Conservation (phyloP, 202 grass and related monocot species). For the Musa balbisiana region DNA sequence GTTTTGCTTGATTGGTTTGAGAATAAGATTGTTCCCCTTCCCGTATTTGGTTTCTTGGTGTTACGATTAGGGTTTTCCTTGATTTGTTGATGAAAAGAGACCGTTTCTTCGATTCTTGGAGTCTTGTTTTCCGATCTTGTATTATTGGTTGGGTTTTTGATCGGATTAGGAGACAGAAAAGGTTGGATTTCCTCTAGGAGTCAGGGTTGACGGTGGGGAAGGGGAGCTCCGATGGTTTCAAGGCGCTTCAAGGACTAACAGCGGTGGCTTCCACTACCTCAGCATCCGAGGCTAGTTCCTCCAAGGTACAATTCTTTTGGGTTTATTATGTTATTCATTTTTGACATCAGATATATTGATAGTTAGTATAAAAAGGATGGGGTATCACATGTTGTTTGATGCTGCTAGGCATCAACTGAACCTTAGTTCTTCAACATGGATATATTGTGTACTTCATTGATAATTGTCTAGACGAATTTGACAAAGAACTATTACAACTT, state of each 20-base stretch:
- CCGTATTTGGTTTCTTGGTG: not conserved
- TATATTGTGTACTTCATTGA: too few species aligned
- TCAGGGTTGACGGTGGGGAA: constrained; percentile 83
- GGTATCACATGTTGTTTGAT: too few species aligned
- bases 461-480: too few species aligned
- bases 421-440: too few species aligned
- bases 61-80: not conserved
- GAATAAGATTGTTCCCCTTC: not conserved
- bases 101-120: not conserved
- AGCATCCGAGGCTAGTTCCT: constrained; percentile 35
- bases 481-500: too few species aligned
- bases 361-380: not conserved
- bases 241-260: constrained; percentile 50
- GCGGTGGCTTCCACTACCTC: constrained; percentile 30
- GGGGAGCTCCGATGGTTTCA: constrained; percentile 78
- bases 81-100: not conserved
- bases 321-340: not conserved
- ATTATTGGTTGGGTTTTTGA: not conserved
- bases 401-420: too few species aligned
- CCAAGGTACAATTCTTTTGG: constrained; percentile 40
- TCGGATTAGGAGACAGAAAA: constrained; percentile 60
- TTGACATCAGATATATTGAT: not conserved
- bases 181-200: constrained; percentile 94
- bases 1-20: not conserved
- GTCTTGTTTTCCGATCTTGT: not conserved